Conservation (phyloP, 2,329 filamentous ascomycete genomes). For the Lasiodiplodia citricola region DNA sequence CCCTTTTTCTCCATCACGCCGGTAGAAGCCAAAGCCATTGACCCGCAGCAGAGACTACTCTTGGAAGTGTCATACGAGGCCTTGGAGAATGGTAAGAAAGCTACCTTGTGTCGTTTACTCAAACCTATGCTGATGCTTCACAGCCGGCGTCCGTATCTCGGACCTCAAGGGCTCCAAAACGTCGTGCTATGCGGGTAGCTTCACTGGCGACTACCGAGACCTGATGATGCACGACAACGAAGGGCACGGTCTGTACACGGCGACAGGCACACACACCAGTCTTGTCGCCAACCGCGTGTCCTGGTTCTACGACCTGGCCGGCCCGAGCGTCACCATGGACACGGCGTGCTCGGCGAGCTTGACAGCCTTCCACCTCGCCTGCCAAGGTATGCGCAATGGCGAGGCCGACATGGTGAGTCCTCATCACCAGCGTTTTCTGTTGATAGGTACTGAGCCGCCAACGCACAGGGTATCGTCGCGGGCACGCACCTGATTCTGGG, state of each 20-base stretch:
- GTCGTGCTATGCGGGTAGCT: conserved; percentile 34
- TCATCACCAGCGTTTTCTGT: conserved; percentile 27
- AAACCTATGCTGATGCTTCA: not conserved
- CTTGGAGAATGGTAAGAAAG: conserved; percentile 29
- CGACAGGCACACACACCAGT: conserved; percentile 25
- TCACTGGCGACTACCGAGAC: conserved; percentile 19
- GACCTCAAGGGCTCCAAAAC: conserved; percentile 29
- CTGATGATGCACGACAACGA: conserved; percentile 27
- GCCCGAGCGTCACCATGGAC: conserved; percentile 39
- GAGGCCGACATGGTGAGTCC: conserved; percentile 51
- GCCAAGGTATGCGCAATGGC: conserved; percentile 34
- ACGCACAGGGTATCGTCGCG: conserved; percentile 1
- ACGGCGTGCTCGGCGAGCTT: conserved; percentile 41
- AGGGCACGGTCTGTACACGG: conserved; percentile 11
- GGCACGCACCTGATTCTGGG: conserved; percentile 17
- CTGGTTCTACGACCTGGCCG: conserved; percentile 38
- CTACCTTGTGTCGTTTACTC: too few species aligned
- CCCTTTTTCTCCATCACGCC: conserved; percentile 32
- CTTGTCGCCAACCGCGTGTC: conserved; percentile 39
- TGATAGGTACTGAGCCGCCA: too few species aligned
- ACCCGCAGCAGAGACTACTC: conserved; percentile 33
- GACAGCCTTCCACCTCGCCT: conserved; percentile 35
- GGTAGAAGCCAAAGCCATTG: conserved; percentile 30
- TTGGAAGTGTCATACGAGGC: conserved; percentile 32
- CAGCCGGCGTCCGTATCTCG: conserved; percentile 24